These are phyloP conservation scores for Chrysanthemum seticuspe DNA, from an alignment of 129 eudicot genomes.

Conservation along the genomic window DNA sequence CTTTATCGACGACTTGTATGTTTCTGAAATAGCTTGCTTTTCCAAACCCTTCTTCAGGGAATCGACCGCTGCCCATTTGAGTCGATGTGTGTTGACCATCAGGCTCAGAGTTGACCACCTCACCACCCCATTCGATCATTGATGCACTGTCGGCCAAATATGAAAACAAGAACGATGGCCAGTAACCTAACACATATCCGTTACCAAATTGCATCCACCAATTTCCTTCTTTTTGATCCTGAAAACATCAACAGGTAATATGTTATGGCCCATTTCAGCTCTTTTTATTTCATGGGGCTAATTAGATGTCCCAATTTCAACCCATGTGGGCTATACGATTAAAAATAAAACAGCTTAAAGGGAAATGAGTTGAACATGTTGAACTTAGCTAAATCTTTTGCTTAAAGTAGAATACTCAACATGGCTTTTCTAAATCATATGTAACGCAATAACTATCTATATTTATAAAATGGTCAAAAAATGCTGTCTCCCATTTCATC, in stretches of 20 bases:
- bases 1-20: slow-evolving; percentile 78
- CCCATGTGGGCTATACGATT: no score
- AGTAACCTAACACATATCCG: slow-evolving; percentile 74
- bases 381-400: no score
- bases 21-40: slow-evolving; percentile 83
- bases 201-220: slow-evolving; percentile 97
- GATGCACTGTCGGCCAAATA: slow-evolving; percentile 76
- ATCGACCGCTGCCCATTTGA: slow-evolving; percentile 92
- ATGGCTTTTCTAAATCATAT: no score
- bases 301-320: no score
- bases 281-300: no score
- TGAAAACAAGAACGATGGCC: slow-evolving; percentile 86
- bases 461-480: no score
- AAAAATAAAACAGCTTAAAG: no score
- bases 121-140: slow-evolving; percentile 95
- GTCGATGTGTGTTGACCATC: slow-evolving; percentile 84
- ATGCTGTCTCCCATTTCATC: no score
- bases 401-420: no score
- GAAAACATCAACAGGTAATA: background rate
- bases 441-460: no score
- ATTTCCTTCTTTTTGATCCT: slow-evolving; percentile 90
- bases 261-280: no score
- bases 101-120: slow-evolving; percentile 69
- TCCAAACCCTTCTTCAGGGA: slow-evolving; percentile 86
- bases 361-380: no score